These are phyloP conservation scores for Sedum album DNA, from an alignment of 164 flowering plant species.

Conservation along the genomic window DNA sequence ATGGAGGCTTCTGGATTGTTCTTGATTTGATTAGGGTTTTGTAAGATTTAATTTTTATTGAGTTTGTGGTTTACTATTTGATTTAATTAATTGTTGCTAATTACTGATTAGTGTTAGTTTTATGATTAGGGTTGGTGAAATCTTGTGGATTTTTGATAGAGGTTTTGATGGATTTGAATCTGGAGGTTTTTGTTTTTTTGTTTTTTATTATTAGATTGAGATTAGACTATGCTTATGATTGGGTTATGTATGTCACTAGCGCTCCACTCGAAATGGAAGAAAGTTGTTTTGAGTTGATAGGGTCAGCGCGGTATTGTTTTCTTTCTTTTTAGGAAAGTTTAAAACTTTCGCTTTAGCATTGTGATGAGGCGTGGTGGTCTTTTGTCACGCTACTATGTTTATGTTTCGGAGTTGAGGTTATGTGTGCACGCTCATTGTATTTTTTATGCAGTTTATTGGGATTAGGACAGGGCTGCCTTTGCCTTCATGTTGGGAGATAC, in stretches of 20 bases:
- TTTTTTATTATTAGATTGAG: not conserved
- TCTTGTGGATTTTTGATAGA: not conserved
- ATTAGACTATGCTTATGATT: not conserved
- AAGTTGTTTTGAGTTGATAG: not conserved
- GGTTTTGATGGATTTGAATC: not conserved
- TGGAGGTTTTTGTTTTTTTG: not conserved
- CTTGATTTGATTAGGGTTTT: not conserved
- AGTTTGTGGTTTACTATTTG: not conserved
- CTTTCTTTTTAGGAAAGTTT: not conserved
- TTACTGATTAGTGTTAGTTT: no score
- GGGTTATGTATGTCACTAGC: not conserved
- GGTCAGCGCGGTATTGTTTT: not conserved
- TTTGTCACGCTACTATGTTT: not conserved
- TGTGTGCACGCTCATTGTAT: not conserved
- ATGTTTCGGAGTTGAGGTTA: not conserved
- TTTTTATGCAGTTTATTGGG: conserved; percentile 46
- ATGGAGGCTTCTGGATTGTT: not conserved
- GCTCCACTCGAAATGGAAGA: not conserved
- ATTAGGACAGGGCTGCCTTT: conserved; percentile 72
- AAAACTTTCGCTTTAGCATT: not conserved
- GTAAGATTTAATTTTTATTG: not conserved
- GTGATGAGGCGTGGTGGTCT: not conserved
- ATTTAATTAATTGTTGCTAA: not conserved
- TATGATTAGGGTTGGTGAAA: not conserved
- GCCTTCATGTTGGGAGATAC: conserved; percentile 69